These are phyloP conservation scores for Apiotrichum domesticum DNA, from an alignment of 1,284 basidiomycete species.

Conservation along the genomic window DNA sequence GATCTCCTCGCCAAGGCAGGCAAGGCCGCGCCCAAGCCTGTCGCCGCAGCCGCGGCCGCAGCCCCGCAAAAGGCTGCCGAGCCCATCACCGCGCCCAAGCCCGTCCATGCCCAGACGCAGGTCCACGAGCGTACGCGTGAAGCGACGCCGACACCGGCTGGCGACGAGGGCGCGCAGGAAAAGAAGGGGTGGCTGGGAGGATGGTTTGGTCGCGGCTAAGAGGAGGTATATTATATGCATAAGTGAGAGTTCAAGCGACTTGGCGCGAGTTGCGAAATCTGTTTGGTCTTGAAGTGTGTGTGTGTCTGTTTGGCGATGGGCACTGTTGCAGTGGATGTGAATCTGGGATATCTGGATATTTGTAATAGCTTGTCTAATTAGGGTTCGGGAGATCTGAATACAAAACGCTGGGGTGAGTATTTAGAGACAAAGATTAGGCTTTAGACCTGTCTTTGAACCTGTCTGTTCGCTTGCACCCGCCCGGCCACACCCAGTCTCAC, in stretches of 20 bases:
- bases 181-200: conserved; percentile 44
- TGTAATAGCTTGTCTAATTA: no score
- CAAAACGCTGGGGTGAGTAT: no score
- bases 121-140: conserved; percentile 25
- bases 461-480: no score
- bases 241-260: no score
- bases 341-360: no score
- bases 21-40: conserved; percentile 40
- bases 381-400: no score
- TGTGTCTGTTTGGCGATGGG: neutral
- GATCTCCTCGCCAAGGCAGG: conserved; percentile 64
- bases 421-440: no score
- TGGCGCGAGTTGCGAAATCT: no score
- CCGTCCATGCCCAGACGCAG: neutral
- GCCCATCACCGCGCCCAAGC: conserved; percentile 9
- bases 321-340: no score
- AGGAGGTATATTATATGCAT: no score
- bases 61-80: neutral
- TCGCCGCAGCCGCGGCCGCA: conserved; percentile 18
- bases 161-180: neutral
- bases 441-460: no score
- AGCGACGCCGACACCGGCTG: conserved; percentile 22
- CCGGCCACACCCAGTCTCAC: no score
- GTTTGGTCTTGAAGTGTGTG: neutral
- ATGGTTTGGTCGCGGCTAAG: conserved; percentile 38